Percentiles rank a stretch among this genome's conserved stretches.
Evolutionary conservation across 768 basidiomycete genomes (phyloP).

Genomic region (Tricholoma furcatifolium): DNA sequence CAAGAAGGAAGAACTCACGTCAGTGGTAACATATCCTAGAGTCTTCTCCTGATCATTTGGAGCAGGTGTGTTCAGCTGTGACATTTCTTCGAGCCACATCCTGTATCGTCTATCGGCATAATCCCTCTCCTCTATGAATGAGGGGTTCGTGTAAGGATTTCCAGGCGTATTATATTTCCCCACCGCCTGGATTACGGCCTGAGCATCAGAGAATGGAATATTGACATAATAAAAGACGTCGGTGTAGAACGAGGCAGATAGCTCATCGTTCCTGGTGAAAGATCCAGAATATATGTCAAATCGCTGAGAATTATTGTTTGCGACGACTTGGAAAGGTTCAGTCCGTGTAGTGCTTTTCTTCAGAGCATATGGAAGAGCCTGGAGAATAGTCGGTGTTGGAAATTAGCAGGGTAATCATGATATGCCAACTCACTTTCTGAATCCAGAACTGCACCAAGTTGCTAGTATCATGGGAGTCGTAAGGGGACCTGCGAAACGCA

Average conservation of each 20-base stretch:
- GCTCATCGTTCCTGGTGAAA: conserved; percentile 80
- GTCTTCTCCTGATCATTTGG: background rate
- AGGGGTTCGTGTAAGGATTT: background rate
- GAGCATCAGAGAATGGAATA: conserved; percentile 48
- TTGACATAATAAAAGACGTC: conserved; percentile 65
- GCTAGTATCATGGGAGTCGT: conserved; percentile 45
- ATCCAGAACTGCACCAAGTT: conserved; percentile 61
- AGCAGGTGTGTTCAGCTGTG: background rate
- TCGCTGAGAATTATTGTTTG: conserved; percentile 61
- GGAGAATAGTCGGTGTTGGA: background rate
- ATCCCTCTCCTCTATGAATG: background rate
- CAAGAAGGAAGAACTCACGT: background rate
- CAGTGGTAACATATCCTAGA: background rate
- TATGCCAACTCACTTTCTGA: conserved; percentile 31
- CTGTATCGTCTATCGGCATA: background rate
- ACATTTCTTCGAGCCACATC: background rate
- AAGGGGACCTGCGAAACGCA: conserved; percentile 44
- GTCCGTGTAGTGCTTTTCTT: conserved; percentile 61
- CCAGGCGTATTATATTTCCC: too few relatives aligned
- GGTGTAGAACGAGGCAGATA: conserved; percentile 68
- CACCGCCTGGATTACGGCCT: conserved; percentile 39
- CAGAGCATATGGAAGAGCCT: conserved; percentile 56
- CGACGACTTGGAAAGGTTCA: conserved; percentile 56
- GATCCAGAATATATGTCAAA: conserved; percentile 65
- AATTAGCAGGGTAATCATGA: conserved; percentile 10